These are phyloP conservation scores for Stagonosporopsis tanaceti DNA, from an alignment of 2,329 filamentous ascomycete genomes.

Conservation along the genomic window DNA sequence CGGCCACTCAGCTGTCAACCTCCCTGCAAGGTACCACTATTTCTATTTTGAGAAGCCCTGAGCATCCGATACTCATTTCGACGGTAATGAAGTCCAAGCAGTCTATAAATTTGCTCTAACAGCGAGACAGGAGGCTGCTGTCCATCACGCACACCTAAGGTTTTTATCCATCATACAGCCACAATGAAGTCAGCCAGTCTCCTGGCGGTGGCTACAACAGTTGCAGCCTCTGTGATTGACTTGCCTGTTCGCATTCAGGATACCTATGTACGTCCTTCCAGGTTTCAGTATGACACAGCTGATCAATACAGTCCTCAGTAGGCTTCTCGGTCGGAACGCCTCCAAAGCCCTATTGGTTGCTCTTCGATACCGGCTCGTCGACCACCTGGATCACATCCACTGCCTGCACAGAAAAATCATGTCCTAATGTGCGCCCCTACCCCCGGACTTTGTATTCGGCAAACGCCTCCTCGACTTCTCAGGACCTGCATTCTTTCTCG, in stretches of 20 bases:
- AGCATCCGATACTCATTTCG: constrained; percentile 17
- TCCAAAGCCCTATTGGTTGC: constrained; percentile 20
- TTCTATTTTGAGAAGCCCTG: constrained; percentile 5
- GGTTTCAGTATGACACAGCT: not conserved
- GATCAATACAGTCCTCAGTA: constrained; percentile 10
- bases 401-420: constrained; percentile 23
- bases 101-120: constrained; percentile 1
- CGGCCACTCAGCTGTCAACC: not conserved
- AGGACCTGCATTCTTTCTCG: constrained; percentile 16
- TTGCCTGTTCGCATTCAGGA: constrained; percentile 21
- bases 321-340: constrained; percentile 21
- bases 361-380: constrained; percentile 31
- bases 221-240: constrained; percentile 25
- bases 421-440: constrained; percentile 19
- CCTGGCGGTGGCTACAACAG: constrained; percentile 5
- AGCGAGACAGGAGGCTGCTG: not conserved
- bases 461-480: constrained; percentile 20
- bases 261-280: constrained; percentile 9
- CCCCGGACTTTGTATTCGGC: constrained; percentile 22
- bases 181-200: constrained; percentile 4
- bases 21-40: constrained; percentile 14
- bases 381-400: constrained; percentile 24
- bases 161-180: not conserved
- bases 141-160: not conserved
- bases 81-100: constrained; percentile 2